A percentile compares a stretch with the other conserved stretches of the same genome.
Conservation (phyloP, 2,329 filamentous ascomycete genomes). For the Fusarium cicatricum region DNA sequence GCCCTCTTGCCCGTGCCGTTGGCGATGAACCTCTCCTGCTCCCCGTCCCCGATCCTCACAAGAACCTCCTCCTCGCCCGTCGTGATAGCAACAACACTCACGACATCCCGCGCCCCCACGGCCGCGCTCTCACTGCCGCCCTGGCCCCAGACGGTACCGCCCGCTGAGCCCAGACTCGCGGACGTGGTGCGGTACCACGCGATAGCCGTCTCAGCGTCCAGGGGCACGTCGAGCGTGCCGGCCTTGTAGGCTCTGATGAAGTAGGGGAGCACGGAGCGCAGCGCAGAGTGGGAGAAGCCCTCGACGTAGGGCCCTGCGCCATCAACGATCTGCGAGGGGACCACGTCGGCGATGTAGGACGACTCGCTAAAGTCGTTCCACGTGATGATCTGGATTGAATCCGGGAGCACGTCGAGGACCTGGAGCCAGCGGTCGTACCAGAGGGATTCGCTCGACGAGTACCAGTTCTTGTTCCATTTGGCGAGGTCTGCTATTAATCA, state of each 20-base stretch:
- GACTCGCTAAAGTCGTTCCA: constrained; percentile 66
- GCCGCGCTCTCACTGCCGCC: constrained; percentile 36
- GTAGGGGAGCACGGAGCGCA: constrained; percentile 58
- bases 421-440: constrained; percentile 67
- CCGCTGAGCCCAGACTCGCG: constrained; percentile 37
- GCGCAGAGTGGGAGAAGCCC: constrained; percentile 59
- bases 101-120: constrained; percentile 41
- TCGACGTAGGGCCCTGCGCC: constrained; percentile 59
- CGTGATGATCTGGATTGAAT: constrained; percentile 56
- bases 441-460: constrained; percentile 67
- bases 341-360: constrained; percentile 59
- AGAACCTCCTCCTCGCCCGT: constrained; percentile 39
- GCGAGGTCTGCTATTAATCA: constrained; percentile 51
- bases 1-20: constrained; percentile 22
- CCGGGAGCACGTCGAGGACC: constrained; percentile 57
- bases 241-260: constrained; percentile 60
- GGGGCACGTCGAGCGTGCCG: constrained; percentile 40
- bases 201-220: constrained; percentile 41
- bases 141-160: constrained; percentile 45
- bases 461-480: constrained; percentile 67
- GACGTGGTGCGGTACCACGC: constrained; percentile 48
- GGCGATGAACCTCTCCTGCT: constrained; percentile 23
- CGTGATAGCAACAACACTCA: constrained; percentile 46
- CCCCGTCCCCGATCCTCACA: constrained; percentile 45
- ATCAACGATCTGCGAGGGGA: constrained; percentile 50